Conservation (phyloP, 164 flowering plant species). For the Taxillus chinensis region DNA sequence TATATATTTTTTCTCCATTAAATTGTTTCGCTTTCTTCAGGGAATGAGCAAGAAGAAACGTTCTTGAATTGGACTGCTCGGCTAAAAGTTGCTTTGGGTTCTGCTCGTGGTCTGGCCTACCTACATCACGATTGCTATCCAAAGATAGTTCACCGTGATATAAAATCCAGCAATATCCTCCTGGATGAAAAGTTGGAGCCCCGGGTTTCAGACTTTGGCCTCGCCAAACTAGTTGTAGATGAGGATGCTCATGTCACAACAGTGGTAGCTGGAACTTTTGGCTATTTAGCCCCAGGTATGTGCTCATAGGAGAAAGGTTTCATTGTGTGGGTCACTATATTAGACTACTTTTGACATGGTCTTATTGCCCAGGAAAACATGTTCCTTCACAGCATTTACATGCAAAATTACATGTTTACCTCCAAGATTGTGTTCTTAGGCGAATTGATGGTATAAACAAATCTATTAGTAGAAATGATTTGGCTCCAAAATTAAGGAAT, state of each 20-base stretch:
- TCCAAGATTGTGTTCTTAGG: neutral
- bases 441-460: too few species aligned
- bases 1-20: neutral
- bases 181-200: conserved; percentile 84
- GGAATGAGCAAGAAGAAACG: conserved; percentile 23
- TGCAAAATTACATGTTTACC: neutral
- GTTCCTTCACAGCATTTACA: too few species aligned
- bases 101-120: conserved; percentile 85
- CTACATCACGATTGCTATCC: conserved; percentile 94
- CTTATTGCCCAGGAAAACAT: too few species aligned
- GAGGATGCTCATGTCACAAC: conserved; percentile 93
- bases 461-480: too few species aligned
- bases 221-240: conserved; percentile 84
- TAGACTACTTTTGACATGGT: neutral
- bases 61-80: conserved; percentile 66
- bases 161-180: conserved; percentile 94
- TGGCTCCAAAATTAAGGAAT: too few species aligned
- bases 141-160: conserved; percentile 75
- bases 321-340: neutral
- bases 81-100: conserved; percentile 67
- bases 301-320: neutral
- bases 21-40: conserved; percentile 13
- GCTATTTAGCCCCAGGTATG: conserved; percentile 89
- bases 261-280: conserved; percentile 96
- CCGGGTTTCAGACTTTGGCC: conserved; percentile 94